Conservation (phyloP, 2,329 filamentous ascomycete species). For the Phaeosphaeriaceae sp. region DNA sequence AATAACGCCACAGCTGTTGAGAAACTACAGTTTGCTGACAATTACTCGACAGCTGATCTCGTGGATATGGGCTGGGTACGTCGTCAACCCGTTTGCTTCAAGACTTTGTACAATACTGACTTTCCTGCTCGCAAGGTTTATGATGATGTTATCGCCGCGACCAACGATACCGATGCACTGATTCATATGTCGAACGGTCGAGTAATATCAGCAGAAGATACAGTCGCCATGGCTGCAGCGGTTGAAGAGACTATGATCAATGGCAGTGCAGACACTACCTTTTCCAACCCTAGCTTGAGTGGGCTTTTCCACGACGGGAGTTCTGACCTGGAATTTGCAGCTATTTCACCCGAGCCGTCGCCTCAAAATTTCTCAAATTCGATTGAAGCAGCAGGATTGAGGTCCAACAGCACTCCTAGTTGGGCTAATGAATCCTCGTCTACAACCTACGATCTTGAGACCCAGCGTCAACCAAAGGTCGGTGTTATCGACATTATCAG, state of each 20-base stretch:
- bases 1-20: not conserved
- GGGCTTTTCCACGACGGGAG: not conserved
- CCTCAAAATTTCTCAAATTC: not conserved
- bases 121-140: not conserved
- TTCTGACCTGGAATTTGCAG: not conserved
- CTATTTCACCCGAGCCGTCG: not conserved
- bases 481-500: slow-evolving; percentile 11
- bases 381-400: not conserved
- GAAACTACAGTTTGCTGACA: not conserved
- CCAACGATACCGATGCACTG: not conserved
- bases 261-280: not conserved
- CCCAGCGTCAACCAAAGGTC: slow-evolving; percentile 8
- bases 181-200: not conserved
- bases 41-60: not conserved
- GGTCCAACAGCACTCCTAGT: slow-evolving; percentile 4
- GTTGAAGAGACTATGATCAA: not conserved
- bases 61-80: not conserved
- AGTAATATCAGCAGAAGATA: not conserved
- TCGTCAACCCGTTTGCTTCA: not conserved
- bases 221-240: not conserved
- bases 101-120: not conserved
- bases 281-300: not conserved
- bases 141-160: not conserved
- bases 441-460: slow-evolving; percentile 8
- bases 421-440: slow-evolving; percentile 2